Conservation (phyloP, 148 eudicot genomes). For the Mesembryanthemum crystallinum region DNA sequence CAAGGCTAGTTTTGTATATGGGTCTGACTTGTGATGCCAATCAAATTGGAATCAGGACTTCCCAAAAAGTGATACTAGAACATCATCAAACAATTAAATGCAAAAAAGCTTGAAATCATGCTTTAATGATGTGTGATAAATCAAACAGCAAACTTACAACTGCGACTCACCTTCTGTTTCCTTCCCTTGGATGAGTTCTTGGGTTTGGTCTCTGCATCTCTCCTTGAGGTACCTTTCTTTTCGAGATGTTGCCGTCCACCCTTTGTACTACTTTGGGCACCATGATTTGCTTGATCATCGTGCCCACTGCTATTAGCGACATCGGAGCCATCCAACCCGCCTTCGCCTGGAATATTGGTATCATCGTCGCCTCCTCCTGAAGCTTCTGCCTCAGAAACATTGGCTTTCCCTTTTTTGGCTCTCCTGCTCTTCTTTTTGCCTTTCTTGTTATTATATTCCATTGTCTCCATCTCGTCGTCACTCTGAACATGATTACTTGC, state of each 20-base stretch:
- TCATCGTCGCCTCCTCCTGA: slow-evolving; percentile 24
- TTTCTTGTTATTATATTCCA: slow-evolving; percentile 67
- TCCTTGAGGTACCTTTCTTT: slow-evolving; percentile 43
- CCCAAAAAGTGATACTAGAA: neutral
- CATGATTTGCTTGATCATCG: slow-evolving; percentile 31
- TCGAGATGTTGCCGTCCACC: slow-evolving; percentile 37
- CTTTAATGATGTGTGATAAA: neutral
- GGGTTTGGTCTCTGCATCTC: slow-evolving; percentile 47
- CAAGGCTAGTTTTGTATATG: neutral
- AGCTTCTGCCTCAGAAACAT: slow-evolving; percentile 38
- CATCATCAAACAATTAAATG: neutral
- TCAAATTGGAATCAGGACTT: neutral
- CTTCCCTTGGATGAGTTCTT: slow-evolving; percentile 65
- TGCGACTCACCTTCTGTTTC: slow-evolving; percentile 67
- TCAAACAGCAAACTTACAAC: neutral
- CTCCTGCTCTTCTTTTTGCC: slow-evolving; percentile 64
- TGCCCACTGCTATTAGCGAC: slow-evolving; percentile 30
- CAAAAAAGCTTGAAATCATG: neutral
- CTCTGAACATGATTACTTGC: slow-evolving; percentile 28
- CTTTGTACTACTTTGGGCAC: slow-evolving; percentile 28
- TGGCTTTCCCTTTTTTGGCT: slow-evolving; percentile 56
- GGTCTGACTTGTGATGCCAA: neutral
- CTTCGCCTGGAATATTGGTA: slow-evolving; percentile 25
- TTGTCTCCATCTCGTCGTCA: slow-evolving; percentile 50
- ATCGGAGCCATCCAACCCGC: slow-evolving; percentile 26